Conservation (phyloP, 805 yeast species). For the Blastobotrys peoriensis region DNA sequence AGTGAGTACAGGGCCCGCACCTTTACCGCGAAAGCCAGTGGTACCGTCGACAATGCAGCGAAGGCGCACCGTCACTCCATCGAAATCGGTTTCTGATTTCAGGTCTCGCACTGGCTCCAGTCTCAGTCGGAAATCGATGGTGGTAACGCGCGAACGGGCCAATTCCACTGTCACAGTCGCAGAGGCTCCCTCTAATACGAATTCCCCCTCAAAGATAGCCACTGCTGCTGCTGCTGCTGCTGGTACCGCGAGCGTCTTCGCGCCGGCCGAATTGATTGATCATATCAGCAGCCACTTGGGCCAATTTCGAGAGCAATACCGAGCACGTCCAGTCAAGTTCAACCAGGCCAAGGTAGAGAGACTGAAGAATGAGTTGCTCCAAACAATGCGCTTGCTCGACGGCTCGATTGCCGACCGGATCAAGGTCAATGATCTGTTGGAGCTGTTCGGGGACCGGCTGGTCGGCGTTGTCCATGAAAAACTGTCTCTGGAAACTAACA, state of each 20-base stretch:
- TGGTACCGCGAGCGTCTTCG: background rate
- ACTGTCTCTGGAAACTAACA: background rate
- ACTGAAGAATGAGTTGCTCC: conserved; percentile 13
- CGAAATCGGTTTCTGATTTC: conserved; percentile 9
- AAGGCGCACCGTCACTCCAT: conserved; percentile 8
- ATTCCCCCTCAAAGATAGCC: too few species aligned
- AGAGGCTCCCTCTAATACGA: background rate
- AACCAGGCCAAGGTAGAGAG: conserved; percentile 10
- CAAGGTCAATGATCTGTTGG: conserved; percentile 16
- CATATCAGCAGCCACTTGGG: conserved; percentile 6
- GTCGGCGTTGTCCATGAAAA: conserved; percentile 11
- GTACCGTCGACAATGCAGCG: background rate
- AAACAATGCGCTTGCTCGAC: conserved; percentile 13
- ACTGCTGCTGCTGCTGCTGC: background rate
- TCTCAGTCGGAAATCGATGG: background rate
- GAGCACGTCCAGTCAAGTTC: background rate
- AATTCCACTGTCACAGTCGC: background rate
- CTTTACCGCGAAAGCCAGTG: background rate
- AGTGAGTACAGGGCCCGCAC: background rate
- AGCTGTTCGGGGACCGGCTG: conserved; percentile 22
- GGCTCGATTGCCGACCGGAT: conserved; percentile 4
- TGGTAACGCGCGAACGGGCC: background rate
- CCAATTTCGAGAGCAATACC: conserved; percentile 10
- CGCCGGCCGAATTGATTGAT: conserved; percentile 3
- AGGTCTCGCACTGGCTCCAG: conserved; percentile 4